Conservation (phyloP, 78 protist species). For the Dictyostelium brefeldianum region DNA sequence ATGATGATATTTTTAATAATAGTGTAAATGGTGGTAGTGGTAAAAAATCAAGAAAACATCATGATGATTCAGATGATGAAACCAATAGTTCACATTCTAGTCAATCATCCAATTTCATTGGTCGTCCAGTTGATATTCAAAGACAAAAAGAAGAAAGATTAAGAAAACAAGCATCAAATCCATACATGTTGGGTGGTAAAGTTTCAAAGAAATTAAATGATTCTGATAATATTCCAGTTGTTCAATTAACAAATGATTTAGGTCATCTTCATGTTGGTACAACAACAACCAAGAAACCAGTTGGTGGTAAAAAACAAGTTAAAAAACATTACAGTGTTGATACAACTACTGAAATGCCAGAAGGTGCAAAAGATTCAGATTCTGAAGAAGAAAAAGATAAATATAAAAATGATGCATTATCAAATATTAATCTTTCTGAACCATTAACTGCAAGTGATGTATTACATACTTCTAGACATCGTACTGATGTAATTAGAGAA, state of each 20-base stretch:
- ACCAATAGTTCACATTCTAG: not conserved
- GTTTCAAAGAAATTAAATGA: not conserved
- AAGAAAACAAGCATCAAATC: constrained; percentile 43
- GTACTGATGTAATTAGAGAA: constrained; percentile 54
- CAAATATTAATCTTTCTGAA: constrained; percentile 41
- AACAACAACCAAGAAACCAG: not conserved
- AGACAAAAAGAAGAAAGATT: constrained; percentile 58
- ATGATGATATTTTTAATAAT: constrained; percentile 31
- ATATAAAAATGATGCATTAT: constrained; percentile 37
- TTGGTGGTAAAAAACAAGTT: not conserved
- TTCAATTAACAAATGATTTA: constrained; percentile 11
- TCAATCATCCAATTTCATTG: not conserved
- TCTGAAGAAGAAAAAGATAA: constrained; percentile 39
- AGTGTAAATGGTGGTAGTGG: not conserved
- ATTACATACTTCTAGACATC: constrained; percentile 32
- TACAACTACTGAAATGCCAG: constrained; percentile 79
- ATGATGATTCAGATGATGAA: constrained; percentile 9
- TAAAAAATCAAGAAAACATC: not conserved
- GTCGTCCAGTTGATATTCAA: constrained; percentile 12
- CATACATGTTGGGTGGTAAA: constrained; percentile 68
- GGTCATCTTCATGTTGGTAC: constrained; percentile 58
- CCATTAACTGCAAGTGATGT: constrained; percentile 58
- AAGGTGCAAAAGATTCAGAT: constrained; percentile 72
- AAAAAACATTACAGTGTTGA: constrained; percentile 24
- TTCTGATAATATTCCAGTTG: constrained; percentile 45